Evolutionary conservation across 2,329 filamentous ascomycete species (phyloP).

Genomic region (Malbranchea cinnamomea): DNA sequence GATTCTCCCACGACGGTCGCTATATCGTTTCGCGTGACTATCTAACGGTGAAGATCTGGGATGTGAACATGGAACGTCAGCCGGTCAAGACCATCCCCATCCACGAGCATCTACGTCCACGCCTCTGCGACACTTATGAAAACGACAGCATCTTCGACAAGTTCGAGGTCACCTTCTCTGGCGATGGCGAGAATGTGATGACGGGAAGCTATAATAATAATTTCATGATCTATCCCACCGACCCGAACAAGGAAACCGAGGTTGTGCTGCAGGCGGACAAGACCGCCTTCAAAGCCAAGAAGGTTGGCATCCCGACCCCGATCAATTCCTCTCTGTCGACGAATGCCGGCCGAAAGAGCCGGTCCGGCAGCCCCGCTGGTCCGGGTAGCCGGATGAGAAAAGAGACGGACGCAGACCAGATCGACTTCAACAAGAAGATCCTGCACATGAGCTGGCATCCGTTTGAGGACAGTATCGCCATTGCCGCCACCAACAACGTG

Average conservation of each 20-base stretch:
- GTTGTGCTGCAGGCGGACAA: constrained; percentile 97
- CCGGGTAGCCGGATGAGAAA: constrained; percentile 93
- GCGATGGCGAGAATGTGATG: constrained; percentile 98
- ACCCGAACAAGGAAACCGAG: constrained; percentile 90
- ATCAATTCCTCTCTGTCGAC: constrained; percentile 62
- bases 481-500: constrained; percentile 98
- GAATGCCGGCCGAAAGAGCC: constrained; percentile 74
- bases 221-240: constrained; percentile 99
- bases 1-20: constrained; percentile 88
- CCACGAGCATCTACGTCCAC: constrained; percentile 86
- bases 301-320: constrained; percentile 91
- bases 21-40: constrained; percentile 98
- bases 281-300: constrained; percentile 99
- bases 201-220: constrained; percentile 99
- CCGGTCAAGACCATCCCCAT: constrained; percentile 98
- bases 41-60: constrained; percentile 98
- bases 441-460: constrained; percentile 99
- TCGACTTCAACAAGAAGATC: constrained; percentile 99
- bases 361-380: constrained; percentile 75
- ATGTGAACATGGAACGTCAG: constrained; percentile 97
- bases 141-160: constrained; percentile 99
- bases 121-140: constrained; percentile 95
- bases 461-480: constrained; percentile 97
- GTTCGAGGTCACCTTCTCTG: constrained; percentile 97
- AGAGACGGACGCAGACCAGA: constrained; percentile 97